Percentiles rank a stretch among this genome's conserved stretches.
These are phyloP conservation scores for Trichoderma arundinaceum DNA, from an alignment of 2,329 filamentous ascomycete species.

Conservation along the genomic window DNA sequence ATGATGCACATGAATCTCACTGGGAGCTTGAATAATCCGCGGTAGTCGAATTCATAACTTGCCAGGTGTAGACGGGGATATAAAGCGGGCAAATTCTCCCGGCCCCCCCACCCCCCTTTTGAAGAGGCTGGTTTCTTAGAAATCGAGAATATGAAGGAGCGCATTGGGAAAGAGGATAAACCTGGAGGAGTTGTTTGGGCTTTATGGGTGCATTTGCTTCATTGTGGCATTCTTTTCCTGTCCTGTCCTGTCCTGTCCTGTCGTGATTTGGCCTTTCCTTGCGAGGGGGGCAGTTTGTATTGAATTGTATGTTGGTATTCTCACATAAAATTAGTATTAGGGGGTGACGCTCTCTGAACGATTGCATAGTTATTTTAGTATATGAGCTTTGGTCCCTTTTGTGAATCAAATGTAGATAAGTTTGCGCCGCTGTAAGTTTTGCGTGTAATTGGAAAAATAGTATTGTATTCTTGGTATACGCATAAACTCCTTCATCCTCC, in stretches of 20 bases:
- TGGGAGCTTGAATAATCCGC: constrained; percentile 38
- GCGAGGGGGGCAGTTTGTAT: not conserved
- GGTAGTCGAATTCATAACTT: not conserved
- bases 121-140: constrained; percentile 8
- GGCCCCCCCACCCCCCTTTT: not conserved
- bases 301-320: constrained; percentile 13
- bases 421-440: too few relatives aligned
- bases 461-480: constrained; percentile 3
- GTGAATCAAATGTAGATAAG: not conserved
- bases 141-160: constrained; percentile 19
- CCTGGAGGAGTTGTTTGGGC: constrained; percentile 20
- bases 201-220: not conserved
- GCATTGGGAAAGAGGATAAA: constrained; percentile 22
- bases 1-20: constrained; percentile 72
- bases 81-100: not conserved
- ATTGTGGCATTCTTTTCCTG: not conserved
- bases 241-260: not conserved
- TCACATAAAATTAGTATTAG: not conserved
- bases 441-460: not conserved
- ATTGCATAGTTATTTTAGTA: not conserved
- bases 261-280: not conserved
- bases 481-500: not conserved
- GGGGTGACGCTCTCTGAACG: not conserved
- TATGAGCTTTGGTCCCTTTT: too few relatives aligned
- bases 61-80: not conserved